Base-by-base conservation (phyloP, 169 alveolate species). In the Cytauxzoon felis region DNA sequence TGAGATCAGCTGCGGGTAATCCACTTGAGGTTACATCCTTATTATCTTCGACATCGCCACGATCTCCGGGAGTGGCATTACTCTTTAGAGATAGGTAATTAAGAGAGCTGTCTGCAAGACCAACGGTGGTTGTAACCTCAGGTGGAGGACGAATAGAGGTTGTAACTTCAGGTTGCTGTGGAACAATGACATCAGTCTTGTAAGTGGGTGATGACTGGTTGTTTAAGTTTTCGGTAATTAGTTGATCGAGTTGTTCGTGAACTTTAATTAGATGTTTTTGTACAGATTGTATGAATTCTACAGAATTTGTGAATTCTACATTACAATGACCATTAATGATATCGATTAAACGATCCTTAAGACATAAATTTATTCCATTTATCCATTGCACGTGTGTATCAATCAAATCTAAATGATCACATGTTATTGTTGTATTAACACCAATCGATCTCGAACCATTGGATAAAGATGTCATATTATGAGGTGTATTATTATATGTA, bases 261-360 rank as follows among this genome's bases (percentile, higher is more conserved):
- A 63, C 41, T 61, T 59, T 51, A 30, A 23, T 29, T 11, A 73
- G 11, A 30, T 73, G 84, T 8, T 58, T 33, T 51, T 73, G 84
- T 38, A 73, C 16, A 2, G 50, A 3, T 21, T 63, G 67, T 18
- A 73, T 52, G 50, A 58, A 73, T 0, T 41, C 11, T 19, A 64
- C 60, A 13, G 40, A 63, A 0, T 63, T 34, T 24, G 53, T 56
- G 71, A 54, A 73, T 1, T 58, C 79, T 64, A 73, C 26, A n/a
- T 36, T 48, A 47, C 36, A 21, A 23, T 54, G 53, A 1, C 49
- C 38, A 5, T 50, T 73, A 3, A 73, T 8, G 16, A 73, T 21
- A 9, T 50, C 47, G 1, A 62, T 33, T 19, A 73, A 36, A 53
- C 65, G 32, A 5, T 30, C 57, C n/a, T 50, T 3, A n/a, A 73